Evolutionary conservation across 768 basidiomycete genomes (phyloP), one percentile per base, ranked within the genome.

Genomic region (Hydnomerulius pinastri): DNA sequence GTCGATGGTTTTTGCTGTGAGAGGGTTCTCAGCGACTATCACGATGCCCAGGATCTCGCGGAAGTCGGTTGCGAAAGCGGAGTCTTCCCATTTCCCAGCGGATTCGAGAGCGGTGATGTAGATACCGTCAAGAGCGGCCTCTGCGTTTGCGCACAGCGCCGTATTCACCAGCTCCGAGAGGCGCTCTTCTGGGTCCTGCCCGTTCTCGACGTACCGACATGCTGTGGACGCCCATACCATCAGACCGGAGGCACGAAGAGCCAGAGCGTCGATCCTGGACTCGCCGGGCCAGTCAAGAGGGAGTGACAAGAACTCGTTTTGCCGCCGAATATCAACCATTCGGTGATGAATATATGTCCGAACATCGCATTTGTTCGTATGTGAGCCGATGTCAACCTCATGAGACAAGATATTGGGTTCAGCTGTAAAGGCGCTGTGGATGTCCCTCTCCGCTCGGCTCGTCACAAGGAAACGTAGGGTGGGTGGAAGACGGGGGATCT

Each of bases 221-320:
- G 69, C 69, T 10, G 67, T 70, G 13, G 44, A 58, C 9, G 69
- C 69, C 67, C 67, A 69, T 33, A 69, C 55, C 40, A 70, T 71
- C 27, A 69, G 55, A 3, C 67, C 67, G 35, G 61, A 69, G 10
- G 68, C 66, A 17, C 68, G 68, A 11, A 62, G 40, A 1, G 53
- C 44, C 3, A 68, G 59, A 4, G 58, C 57, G 4, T 56, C 48
- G 1, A 46, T 53, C 41, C 43, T 45, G 3, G 43, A 21, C 20
- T 57, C 44, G 3, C 69, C 69, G 0, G 67, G 69, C 67, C 67
- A 70, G 44, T 69, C 65, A 0, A 51, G 48, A 4, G 68, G 37
- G 8, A 70, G 57, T 5, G 53, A 55, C 30, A 68, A 36, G 45
- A 52, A 63, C 21, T 59, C 55, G 48, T 69, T 68, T 30, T 69